Conservation (phyloP, 352 stramenopile genomes). For the Globisporangium yorkense region DNA sequence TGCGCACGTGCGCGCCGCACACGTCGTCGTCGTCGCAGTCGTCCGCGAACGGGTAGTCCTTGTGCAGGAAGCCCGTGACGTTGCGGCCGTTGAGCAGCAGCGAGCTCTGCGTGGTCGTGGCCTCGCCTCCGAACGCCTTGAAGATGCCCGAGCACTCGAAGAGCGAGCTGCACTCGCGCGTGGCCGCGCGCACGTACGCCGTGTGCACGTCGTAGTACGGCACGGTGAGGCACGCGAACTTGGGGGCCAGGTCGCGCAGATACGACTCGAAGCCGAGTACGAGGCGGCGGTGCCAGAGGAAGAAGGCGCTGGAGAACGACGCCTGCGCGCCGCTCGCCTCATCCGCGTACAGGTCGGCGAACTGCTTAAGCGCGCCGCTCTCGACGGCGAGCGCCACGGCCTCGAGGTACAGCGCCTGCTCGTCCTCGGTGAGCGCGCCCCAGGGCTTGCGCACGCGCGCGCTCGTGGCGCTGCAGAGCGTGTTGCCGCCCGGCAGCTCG, state of each 20-base stretch:
- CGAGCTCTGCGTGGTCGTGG: constrained; percentile 11
- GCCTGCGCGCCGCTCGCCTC: constrained; percentile 40
- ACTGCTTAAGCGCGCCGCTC: constrained; percentile 37
- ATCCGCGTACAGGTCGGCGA: constrained; percentile 44
- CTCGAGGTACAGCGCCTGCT: constrained; percentile 57
- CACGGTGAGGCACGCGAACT: constrained; percentile 61
- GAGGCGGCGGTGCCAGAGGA: constrained; percentile 58
- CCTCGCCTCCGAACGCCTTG: constrained; percentile 30
- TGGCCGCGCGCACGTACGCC: constrained; percentile 43
- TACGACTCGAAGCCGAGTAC: constrained; percentile 64
- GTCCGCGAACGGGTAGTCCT: constrained; percentile 23
- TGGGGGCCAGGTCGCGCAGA: constrained; percentile 42
- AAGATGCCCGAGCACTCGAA: constrained; percentile 65
- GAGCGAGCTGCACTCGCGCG: constrained; percentile 45
- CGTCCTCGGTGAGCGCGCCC: constrained; percentile 27
- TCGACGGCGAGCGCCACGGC: constrained; percentile 33
- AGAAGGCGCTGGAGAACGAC: constrained; percentile 52
- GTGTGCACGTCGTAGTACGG: constrained; percentile 80
- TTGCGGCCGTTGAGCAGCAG: constrained; percentile 24
- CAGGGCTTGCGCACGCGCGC: constrained; percentile 51
- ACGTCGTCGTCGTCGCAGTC: constrained; percentile 38
- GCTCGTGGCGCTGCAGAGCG: constrained; percentile 20
- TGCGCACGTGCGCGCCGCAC: constrained; percentile 35
- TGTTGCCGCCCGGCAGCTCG: constrained; percentile 46
- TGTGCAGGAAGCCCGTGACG: constrained; percentile 25